Percentiles rank a stretch among this genome's conserved stretches.
These are phyloP conservation scores for Avena atlantica DNA, from an alignment of 176 grass and related monocot genomes.

Conservation along the genomic window DNA sequence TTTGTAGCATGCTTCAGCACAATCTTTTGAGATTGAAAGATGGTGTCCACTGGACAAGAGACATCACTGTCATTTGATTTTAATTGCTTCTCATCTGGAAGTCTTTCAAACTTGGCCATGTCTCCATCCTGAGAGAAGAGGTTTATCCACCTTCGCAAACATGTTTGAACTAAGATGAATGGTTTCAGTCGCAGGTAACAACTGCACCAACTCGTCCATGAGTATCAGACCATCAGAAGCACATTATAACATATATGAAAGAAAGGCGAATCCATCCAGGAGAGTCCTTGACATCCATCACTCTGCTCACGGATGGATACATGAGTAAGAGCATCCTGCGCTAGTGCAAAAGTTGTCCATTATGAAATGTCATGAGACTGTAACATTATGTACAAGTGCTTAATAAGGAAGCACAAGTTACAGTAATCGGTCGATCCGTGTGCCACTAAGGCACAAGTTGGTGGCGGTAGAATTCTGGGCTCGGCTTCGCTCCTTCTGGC, in stretches of 20 bases:
- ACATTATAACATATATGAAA: slow-evolving; percentile 77
- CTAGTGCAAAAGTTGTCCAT: slow-evolving; percentile 14
- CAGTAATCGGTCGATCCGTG: background rate
- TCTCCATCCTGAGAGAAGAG: slow-evolving; percentile 29
- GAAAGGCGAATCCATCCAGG: slow-evolving; percentile 66
- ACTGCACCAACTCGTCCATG: slow-evolving; percentile 74
- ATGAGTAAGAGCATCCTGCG: slow-evolving; percentile 96
- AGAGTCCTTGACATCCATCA: slow-evolving; percentile 90
- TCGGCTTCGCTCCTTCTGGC: too few species aligned
- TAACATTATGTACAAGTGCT: background rate
- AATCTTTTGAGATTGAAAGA: background rate
- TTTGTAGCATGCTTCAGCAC: background rate
- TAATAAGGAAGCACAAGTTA: slow-evolving; percentile 12
- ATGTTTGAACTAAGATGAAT: slow-evolving; percentile 85
- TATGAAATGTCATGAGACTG: slow-evolving; percentile 25
- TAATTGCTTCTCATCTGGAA: slow-evolving; percentile 22
- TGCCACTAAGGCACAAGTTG: too few species aligned
- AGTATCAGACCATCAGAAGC: slow-evolving; percentile 81
- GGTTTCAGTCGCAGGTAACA: slow-evolving; percentile 72
- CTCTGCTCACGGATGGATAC: slow-evolving; percentile 74
- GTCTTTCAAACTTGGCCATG: slow-evolving; percentile 35
- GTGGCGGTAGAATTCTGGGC: too few species aligned
- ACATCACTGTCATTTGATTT: background rate
- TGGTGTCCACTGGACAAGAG: background rate
- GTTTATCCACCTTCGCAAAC: slow-evolving; percentile 78